Base-by-base conservation (phyloP, 2,329 filamentous ascomycete species). In the Bipolaris gigantea region DNA sequence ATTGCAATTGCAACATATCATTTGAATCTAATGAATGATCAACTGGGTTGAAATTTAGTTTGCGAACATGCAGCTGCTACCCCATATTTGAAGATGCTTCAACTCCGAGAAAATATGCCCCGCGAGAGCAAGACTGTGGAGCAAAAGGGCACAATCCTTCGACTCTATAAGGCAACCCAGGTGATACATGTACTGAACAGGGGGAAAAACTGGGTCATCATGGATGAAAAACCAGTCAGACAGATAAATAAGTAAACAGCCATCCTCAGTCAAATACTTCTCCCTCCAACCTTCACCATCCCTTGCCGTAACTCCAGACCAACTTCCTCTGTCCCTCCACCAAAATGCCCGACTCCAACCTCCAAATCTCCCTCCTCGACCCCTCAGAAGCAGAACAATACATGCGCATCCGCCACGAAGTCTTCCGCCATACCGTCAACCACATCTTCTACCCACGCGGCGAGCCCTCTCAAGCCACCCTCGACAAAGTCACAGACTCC, bases 371-470 rank as follows among this genome's bases (percentile, higher is more conserved):
- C 3, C 62, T 64, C 9, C 62, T 74, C 33, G 58, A 56, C 18
- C 63, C 66, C 2, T 55, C 63, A 39, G 67, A 72, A 56, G 66
- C 65, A 50, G 55, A 60, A 19, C 56, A 63, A 35, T 73, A 73
- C 58, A 65, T 66, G 61, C 61, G 56, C 41, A 61, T 74, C 42
- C 68, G 71, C 8, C 65, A 72, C 51, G 59, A 61, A 42, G 63
- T 69, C 39, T 74, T 74, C 61, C 50, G 55, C 3, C 30, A 59
- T 6, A 68, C 70, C 23, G 55, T 74, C 8, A 73, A 74, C 57
- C 69, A 73, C 6, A 63, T 74, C 47, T 57, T 73, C 23, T 74
- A 74, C 53, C 54, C 66, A 23, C 64, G 63, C 34, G 53, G 60
- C 54, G 64, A 67, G 46, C 57, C 70, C 25, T 72, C 70, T 10